Evolutionary conservation across 257 asterid species (phyloP).

Genomic region (Salvia rosmarinus): DNA sequence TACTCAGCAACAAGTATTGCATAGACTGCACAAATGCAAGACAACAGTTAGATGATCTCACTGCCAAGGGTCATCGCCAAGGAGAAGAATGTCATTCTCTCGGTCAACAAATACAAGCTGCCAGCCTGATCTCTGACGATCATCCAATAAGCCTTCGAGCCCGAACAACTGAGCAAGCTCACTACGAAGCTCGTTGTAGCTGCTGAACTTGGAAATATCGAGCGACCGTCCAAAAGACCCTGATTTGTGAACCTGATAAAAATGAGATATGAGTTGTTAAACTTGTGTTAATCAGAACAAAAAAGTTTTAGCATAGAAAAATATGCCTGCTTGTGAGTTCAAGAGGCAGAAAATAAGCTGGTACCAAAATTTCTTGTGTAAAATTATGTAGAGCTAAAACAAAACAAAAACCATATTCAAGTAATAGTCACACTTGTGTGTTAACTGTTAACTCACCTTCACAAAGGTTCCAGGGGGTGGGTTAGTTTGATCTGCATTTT

Average conservation of each 20-base stretch:
- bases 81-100: conserved; percentile 94
- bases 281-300: background rate
- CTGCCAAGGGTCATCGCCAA: conserved; percentile 99
- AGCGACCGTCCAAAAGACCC: conserved; percentile 94
- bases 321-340: background rate
- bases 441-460: conserved; percentile 55
- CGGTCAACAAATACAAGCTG: conserved; percentile 99
- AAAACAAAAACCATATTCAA: background rate
- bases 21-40: conserved; percentile 2
- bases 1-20: conserved; percentile 41
- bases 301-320: background rate
- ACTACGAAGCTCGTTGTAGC: conserved; percentile 84
- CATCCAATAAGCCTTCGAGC: conserved; percentile 92
- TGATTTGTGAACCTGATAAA: conserved; percentile 79
- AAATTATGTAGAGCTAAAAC: background rate
- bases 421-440: background rate
- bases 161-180: conserved; percentile 94
- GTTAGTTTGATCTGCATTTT: conserved; percentile 72
- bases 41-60: conserved; percentile 42
- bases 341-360: background rate
- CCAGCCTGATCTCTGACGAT: conserved; percentile 99
- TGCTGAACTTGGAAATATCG: conserved; percentile 90
- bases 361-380: background rate
- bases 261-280: background rate
- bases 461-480: conserved; percentile 71